Percentiles rank a stretch among this genome's conserved stretches.
These are phyloP conservation scores for Leccinum ochraceum DNA, from an alignment of 768 basidiomycete genomes.

Conservation along the genomic window DNA sequence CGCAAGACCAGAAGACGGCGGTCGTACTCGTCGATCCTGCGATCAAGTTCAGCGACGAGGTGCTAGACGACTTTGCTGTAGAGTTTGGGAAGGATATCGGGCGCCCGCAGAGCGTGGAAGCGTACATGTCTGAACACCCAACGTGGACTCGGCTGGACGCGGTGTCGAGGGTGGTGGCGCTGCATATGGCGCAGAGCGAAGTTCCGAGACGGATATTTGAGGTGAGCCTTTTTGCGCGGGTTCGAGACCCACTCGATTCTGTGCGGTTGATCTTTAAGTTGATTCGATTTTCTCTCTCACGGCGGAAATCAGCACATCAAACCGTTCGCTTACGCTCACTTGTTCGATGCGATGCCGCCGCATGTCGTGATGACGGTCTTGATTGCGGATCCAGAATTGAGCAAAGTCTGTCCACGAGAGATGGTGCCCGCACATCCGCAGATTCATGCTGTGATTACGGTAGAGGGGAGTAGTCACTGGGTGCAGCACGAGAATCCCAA, in stretches of 20 bases:
- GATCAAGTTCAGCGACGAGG: constrained; percentile 5
- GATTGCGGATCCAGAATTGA: constrained; percentile 12
- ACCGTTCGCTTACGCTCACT: constrained; percentile 16
- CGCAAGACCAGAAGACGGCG: neutral
- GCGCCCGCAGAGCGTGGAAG: constrained; percentile 8
- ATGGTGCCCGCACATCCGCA: constrained; percentile 5
- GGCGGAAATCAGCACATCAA: constrained; percentile 11
- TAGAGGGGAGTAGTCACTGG: constrained; percentile 18
- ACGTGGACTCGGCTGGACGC: constrained; percentile 18
- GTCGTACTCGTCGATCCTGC: constrained; percentile 19
- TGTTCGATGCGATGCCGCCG: constrained; percentile 10
- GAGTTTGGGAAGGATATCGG: neutral
- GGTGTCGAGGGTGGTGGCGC: constrained; percentile 13
- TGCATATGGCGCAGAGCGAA: constrained; percentile 10
- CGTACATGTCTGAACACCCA: constrained; percentile 11
- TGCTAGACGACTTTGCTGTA: constrained; percentile 1
- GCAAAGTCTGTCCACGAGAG: constrained; percentile 7
- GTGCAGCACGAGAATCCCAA: constrained; percentile 16
- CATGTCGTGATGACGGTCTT: constrained; percentile 20
- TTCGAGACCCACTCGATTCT: neutral
- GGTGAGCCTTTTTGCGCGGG: neutral
- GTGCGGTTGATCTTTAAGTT: neutral
- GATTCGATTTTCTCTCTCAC: neutral
- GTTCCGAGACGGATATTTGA: constrained; percentile 7
- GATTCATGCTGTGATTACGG: constrained; percentile 2